Evolutionary conservation across 2,329 filamentous ascomycete species (phyloP), one percentile per base, ranked within the genome.

Genomic region (Trichoderma cornu-damae): DNA sequence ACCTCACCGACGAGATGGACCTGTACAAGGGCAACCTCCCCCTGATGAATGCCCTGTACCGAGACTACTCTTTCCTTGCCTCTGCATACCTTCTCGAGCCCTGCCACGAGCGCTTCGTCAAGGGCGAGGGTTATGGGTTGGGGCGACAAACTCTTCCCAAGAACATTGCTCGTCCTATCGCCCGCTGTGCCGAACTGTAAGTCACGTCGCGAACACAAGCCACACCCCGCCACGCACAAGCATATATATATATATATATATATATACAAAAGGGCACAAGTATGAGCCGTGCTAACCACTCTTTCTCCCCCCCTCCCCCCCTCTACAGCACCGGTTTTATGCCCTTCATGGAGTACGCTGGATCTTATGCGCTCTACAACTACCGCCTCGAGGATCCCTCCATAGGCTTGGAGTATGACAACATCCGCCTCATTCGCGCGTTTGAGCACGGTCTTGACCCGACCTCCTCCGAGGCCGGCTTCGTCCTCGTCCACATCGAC

Each of bases 401-500:
- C 51, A 72, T 66, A 20, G 83, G 83, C 9, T 76, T 87, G 50
- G 76, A 80, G 35, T 86, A 86, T 67, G 75, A 79, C 64, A 87
- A 88, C 75, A 79, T 96, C 22, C 87, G 90, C 9, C 83, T 96
- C 30, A 86, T 96, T 68, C 89, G 93, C 34, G 93, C 90, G 22
- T 97, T 96, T 66, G 92, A 96, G 74, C 83, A 87, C 65, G 93
- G 93, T 12, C 84, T 96, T 7, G 89, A 96, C 70, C 89, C 89
- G 0, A 81, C 80, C 30, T 95, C 90, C 3, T 96, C 91, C 6
- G 93, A 96, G 72, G 93, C 93, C 1, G 93, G 93, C 49, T 96
- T 97, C 70, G 90, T 96, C n/a, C 82, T 96, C 11, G 92, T 94
- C 4, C 93, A 96, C 71, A 86, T 97, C 51, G 90, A 95, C 72